A percentile compares a stretch with the other conserved stretches of the same genome.
Conservation (phyloP, 352 stramenopile species). For the Phytophthora tubulina region DNA sequence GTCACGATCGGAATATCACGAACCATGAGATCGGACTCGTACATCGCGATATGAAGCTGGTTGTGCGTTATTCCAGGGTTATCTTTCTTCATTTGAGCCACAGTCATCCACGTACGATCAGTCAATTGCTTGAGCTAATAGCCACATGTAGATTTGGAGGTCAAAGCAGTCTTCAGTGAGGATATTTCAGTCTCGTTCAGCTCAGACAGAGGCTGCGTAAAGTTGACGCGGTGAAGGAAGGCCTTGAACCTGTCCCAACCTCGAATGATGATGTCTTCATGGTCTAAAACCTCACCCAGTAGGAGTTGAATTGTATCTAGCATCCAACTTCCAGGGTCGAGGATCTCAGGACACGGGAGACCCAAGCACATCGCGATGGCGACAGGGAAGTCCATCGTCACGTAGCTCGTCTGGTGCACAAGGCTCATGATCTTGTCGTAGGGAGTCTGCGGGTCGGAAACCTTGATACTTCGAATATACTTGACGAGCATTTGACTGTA, state of each 20-base stretch:
- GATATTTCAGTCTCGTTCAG: constrained; percentile 34
- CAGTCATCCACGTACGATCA: constrained; percentile 28
- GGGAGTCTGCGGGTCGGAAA: constrained; percentile 19
- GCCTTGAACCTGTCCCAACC: constrained; percentile 29
- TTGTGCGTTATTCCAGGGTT: constrained; percentile 14
- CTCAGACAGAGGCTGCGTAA: constrained; percentile 20
- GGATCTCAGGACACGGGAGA: constrained; percentile 8
- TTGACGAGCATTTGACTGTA: constrained; percentile 25
- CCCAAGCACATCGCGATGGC: constrained; percentile 26
- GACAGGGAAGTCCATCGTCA: constrained; percentile 30
- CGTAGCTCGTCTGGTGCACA: constrained; percentile 30
- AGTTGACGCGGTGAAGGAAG: constrained; percentile 21
- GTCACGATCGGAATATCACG: constrained; percentile 22
- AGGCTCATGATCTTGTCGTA: constrained; percentile 29
- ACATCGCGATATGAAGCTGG: constrained; percentile 19
- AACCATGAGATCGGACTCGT: constrained; percentile 22
- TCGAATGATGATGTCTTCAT: constrained; percentile 17
- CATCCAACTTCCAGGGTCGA: constrained; percentile 17
- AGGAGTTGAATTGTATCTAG: constrained; percentile 20
- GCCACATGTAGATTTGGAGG: constrained; percentile 37
- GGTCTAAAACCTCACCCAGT: constrained; percentile 15
- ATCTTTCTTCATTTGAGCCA: constrained; percentile 20
- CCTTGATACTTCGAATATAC: constrained; percentile 26
- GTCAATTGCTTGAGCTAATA: constrained; percentile 33
- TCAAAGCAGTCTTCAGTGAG: constrained; percentile 33